Conservation (phyloP, 1,139 yeast species). For the Debaryomyces subglobosus region DNA sequence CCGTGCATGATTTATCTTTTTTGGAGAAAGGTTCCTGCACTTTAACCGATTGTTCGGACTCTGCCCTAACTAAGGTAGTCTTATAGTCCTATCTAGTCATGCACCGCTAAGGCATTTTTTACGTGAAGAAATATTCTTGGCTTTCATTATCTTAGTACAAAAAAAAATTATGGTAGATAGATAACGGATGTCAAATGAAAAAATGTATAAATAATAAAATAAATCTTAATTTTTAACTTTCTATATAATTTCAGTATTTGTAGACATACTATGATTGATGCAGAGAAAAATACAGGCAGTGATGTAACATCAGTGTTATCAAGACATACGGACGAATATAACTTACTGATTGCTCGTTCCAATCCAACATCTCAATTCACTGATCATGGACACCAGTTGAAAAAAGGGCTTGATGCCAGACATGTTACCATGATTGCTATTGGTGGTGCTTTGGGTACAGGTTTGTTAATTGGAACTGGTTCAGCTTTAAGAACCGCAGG, state of each 20-base stretch:
- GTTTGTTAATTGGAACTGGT: conserved; percentile 72
- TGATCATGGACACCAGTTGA: conserved; percentile 56
- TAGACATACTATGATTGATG: not conserved
- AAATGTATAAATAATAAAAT: conserved; percentile 2
- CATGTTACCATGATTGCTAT: conserved; percentile 76
- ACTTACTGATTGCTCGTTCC: conserved; percentile 49
- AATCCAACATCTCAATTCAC: conserved; percentile 39
- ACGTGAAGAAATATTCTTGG: not conserved
- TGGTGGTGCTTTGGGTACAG: conserved; percentile 62
- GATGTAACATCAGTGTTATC: conserved; percentile 32
- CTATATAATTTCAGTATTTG: not conserved
- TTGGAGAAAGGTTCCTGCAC: not conserved
- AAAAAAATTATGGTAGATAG: not conserved
- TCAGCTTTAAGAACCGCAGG: conserved; percentile 66
- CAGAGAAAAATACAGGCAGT: conserved; percentile 1
- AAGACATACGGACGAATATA: conserved; percentile 54
- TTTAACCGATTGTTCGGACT: not conserved
- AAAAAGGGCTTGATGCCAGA: conserved; percentile 65
- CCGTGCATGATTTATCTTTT: not conserved
- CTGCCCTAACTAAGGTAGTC: not conserved
- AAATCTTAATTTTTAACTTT: not conserved
- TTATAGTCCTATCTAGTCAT: not conserved
- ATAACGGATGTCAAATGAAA: conserved; percentile 1
- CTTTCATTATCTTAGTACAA: not conserved
- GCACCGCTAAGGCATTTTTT: conserved; percentile 2